Evolutionary conservation across 805 yeast genomes (phyloP).

Genomic region (Schizosaccharomyces cryophilus): DNA sequence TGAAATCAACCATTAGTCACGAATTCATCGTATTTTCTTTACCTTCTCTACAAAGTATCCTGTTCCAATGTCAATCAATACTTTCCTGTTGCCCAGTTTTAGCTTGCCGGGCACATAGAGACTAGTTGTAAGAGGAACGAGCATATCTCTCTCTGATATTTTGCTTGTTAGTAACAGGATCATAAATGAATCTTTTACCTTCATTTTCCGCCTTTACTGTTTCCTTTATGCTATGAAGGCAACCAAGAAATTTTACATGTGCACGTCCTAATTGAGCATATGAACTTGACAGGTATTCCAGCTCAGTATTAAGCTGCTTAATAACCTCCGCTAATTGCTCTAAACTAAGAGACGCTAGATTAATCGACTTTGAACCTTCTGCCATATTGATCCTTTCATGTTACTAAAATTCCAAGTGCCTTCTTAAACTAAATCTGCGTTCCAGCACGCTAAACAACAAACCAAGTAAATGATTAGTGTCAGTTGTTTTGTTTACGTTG

Average conservation of each 20-base stretch:
- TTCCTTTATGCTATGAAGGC: conserved; percentile 41
- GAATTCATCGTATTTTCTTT: neutral
- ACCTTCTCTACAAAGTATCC: conserved; percentile 77
- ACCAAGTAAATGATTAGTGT: too few relatives aligned
- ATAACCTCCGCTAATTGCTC: conserved; percentile 71
- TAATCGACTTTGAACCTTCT: conserved; percentile 18
- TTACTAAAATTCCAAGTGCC: too few relatives aligned
- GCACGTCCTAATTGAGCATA: conserved; percentile 66
- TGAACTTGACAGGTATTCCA: conserved; percentile 66
- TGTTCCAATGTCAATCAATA: conserved; percentile 84
- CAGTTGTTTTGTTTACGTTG: too few relatives aligned
- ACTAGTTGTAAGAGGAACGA: conserved; percentile 75
- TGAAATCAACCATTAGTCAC: neutral
- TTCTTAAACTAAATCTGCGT: too few relatives aligned
- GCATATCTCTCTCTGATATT: conserved; percentile 22
- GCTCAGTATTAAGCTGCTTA: conserved; percentile 58
- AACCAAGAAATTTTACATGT: conserved; percentile 55
- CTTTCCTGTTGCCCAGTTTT: conserved; percentile 30
- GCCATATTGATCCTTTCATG: neutral
- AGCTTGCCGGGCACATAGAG: conserved; percentile 72
- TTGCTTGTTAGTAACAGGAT: neutral
- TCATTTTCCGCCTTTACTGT: conserved; percentile 21
- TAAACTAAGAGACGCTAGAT: conserved; percentile 45
- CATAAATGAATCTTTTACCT: conserved; percentile 8
- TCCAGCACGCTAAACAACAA: too few relatives aligned